Evolutionary conservation across 805 yeast species (phyloP), one percentile per base, ranked within the genome.

Genomic region (Ogataea philodendri): DNA sequence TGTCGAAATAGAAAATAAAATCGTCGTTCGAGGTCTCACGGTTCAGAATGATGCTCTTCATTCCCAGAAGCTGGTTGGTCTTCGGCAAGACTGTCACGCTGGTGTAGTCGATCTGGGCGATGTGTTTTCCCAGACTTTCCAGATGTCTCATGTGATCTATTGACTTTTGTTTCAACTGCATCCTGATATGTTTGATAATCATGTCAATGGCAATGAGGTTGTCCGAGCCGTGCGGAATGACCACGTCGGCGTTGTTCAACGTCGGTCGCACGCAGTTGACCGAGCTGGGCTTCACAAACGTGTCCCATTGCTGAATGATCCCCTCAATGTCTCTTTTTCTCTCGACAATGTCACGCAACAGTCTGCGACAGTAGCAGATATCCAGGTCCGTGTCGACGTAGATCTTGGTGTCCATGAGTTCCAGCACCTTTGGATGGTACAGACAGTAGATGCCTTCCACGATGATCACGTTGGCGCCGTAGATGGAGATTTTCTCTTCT

Each of bases 371-470:
- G 49, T 93, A 69, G 60, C 98, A 93, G 10, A 90, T 75, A 55
- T 93, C 98, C 48, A 88, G 67, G 52, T 89, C 97, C 3, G 97
- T 93, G 49, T 90, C 97, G 3, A 93, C 97, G 57, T 78, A 93
- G 13, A 90, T 76, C 59, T 84, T 90, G 41, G 87, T 68, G 52
- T 90, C 95, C 82, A 89, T 83, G 52, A 88, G 53, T 9, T 74
- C 81, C 35, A 82, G 61, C 11, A 93, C 60, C 26, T 88, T 70
- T 30, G 70, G 69, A 55, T 83, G 87, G 43, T 81, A 78, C 27
- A 93, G 60, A 0, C 96, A 87, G 55, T 84, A 86, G 3, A 93
- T 78, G 2, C 98, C 98, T 59, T 93, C 98, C 23, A 93, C 65
- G 5, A 93, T 82, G 35, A 93, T 84, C 14, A 93, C 95, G 56